Conservation (phyloP, 805 yeast species). For the Starmerella floris region DNA sequence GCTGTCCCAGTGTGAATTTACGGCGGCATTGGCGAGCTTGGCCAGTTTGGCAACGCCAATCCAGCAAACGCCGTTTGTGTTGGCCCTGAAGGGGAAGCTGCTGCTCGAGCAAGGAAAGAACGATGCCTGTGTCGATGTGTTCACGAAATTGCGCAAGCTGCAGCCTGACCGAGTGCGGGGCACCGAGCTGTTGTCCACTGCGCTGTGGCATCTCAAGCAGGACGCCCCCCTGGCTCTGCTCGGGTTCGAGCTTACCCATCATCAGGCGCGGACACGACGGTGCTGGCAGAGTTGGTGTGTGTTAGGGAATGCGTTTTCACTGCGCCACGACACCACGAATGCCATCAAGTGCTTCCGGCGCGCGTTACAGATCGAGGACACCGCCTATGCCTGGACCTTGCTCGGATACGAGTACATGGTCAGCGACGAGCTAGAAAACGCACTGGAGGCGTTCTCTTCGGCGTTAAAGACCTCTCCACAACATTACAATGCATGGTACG, state of each 20-base stretch:
- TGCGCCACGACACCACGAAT: slow-evolving; percentile 72
- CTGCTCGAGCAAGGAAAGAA: slow-evolving; percentile 83
- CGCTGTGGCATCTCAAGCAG: slow-evolving; percentile 83
- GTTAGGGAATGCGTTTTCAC: slow-evolving; percentile 76
- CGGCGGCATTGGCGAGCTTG: slow-evolving; percentile 59
- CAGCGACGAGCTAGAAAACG: slow-evolving; percentile 81
- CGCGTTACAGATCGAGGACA: slow-evolving; percentile 57
- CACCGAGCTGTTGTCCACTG: slow-evolving; percentile 83
- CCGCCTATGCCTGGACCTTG: slow-evolving; percentile 80
- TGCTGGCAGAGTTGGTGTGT: slow-evolving; percentile 84
- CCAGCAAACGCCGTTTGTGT: slow-evolving; percentile 69
- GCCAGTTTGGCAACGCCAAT: slow-evolving; percentile 51
- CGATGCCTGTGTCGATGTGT: slow-evolving; percentile 55
- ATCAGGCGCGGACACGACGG: slow-evolving; percentile 42
- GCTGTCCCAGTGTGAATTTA: slow-evolving; percentile 47
- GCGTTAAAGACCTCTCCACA: slow-evolving; percentile 66
- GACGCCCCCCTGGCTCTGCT: slow-evolving; percentile 66
- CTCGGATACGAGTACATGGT: slow-evolving; percentile 87
- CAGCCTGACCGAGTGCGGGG: slow-evolving; percentile 74
- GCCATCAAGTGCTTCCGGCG: slow-evolving; percentile 78
- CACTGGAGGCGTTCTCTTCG: slow-evolving; percentile 65
- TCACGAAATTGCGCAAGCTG: slow-evolving; percentile 44
- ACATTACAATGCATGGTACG: slow-evolving; percentile 90
- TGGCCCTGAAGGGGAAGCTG: slow-evolving; percentile 62
- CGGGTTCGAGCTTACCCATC: slow-evolving; percentile 52